phyloP scores from a whole-genome alignment of 2,329 filamentous ascomycete species.

The Colletotrichum brevisporum region DNA sequence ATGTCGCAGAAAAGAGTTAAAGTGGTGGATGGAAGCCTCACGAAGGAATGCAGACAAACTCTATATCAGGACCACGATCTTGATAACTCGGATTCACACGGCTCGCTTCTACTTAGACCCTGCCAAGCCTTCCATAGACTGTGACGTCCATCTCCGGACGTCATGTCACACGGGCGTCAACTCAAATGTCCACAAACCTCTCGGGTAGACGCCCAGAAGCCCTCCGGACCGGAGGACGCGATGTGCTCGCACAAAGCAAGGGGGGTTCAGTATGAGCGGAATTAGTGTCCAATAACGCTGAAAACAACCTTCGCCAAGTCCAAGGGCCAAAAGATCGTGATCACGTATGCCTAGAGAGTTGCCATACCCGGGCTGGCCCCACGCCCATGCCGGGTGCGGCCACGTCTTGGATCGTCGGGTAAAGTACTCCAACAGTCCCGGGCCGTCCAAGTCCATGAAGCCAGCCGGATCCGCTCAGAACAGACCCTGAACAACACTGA shows the following conservation, averaged over 20 bases:
- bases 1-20: constrained; percentile 7
- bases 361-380: constrained; percentile 16
- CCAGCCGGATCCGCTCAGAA: constrained; percentile 26
- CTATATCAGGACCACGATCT: constrained; percentile 34
- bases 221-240: constrained; percentile 2
- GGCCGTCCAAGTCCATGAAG: not conserved
- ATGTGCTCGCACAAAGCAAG: constrained; percentile 7
- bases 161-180: constrained; percentile 31
- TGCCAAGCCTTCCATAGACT: constrained; percentile 10
- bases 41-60: constrained; percentile 39
- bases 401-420: constrained; percentile 2
- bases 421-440: constrained; percentile 15
- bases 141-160: constrained; percentile 36
- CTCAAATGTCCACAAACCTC: constrained; percentile 27
- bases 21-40: constrained; percentile 1
- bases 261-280: constrained; percentile 1
- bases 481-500: not conserved
- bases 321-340: constrained; percentile 12
- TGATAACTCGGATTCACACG: constrained; percentile 5
- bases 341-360: not conserved
- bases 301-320: constrained; percentile 16
- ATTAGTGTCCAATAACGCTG: not conserved
- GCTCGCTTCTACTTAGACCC: constrained; percentile 9
- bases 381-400: constrained; percentile 30
- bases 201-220: constrained; percentile 7